Conservation (phyloP, 805 yeast species). For the Starmerella bombicola region DNA sequence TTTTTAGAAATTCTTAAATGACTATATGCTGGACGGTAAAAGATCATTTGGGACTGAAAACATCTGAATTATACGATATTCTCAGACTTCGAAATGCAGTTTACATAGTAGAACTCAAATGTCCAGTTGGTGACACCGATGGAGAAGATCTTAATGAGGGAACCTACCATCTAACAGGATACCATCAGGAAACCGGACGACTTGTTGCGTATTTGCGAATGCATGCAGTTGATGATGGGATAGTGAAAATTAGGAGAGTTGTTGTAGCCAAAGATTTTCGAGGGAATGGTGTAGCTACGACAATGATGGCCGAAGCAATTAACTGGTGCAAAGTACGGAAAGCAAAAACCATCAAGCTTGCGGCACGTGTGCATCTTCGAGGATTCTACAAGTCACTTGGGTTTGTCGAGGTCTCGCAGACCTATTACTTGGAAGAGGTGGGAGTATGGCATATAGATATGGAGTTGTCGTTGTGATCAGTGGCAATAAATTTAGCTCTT, state of each 20-base stretch:
- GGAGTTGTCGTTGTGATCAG: slow-evolving; percentile 3
- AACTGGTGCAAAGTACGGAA: slow-evolving; percentile 6
- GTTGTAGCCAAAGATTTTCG: slow-evolving; percentile 14
- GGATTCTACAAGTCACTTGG: slow-evolving; percentile 18
- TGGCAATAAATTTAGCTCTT: not conserved
- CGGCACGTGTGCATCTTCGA: slow-evolving; percentile 18
- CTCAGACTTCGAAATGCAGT: slow-evolving; percentile 18
- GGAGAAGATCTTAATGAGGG: slow-evolving; percentile 16
- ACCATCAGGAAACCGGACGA: not conserved
- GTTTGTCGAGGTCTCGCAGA: slow-evolving; percentile 7
- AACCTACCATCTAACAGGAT: slow-evolving; percentile 14
- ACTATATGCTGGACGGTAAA: slow-evolving; percentile 1
- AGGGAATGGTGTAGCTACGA: slow-evolving; percentile 15
- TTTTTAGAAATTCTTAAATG: too few relatives aligned
- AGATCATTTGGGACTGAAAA: slow-evolving; percentile 10
- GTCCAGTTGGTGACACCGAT: slow-evolving; percentile 19
- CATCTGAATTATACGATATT: slow-evolving; percentile 12
- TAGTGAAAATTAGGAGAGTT: slow-evolving; percentile 17
- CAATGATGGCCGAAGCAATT: slow-evolving; percentile 8
- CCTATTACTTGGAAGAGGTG: slow-evolving; percentile 12
- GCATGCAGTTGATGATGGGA: not conserved
- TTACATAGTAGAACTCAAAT: slow-evolving; percentile 21
- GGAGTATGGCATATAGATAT: slow-evolving; percentile 21
- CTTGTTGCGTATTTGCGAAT: slow-evolving; percentile 12
- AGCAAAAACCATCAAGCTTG: slow-evolving; percentile 1